Evolutionary conservation across 2,329 filamentous ascomycete species (phyloP).

Genomic region (Fusarium transvaalense): DNA sequence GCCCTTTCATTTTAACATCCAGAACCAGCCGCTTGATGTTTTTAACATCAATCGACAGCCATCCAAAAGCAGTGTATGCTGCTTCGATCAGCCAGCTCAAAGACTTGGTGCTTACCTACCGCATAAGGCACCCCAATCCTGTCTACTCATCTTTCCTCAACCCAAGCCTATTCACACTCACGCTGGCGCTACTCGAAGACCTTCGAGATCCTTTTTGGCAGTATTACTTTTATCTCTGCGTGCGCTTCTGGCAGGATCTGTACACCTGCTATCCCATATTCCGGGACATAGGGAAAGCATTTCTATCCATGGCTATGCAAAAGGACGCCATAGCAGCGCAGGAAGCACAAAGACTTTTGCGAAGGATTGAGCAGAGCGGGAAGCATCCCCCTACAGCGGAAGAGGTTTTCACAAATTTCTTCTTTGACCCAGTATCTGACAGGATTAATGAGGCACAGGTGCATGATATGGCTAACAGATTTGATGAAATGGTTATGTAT

Average conservation of each 20-base stretch:
- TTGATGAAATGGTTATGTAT: neutral
- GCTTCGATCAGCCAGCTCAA: neutral
- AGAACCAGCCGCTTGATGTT: neutral
- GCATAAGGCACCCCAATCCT: neutral
- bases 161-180: neutral
- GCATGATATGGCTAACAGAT: neutral
- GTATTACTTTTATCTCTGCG: neutral
- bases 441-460: neutral
- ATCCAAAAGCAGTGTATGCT: neutral
- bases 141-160: neutral
- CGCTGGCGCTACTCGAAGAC: neutral
- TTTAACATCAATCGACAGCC: neutral
- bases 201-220: neutral
- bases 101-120: neutral
- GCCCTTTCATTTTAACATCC: neutral
- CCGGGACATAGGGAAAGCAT: neutral
- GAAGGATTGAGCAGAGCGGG: neutral
- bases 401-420: neutral
- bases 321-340: neutral
- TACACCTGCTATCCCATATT: neutral
- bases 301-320: neutral
- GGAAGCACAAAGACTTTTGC: neutral
- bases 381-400: neutral
- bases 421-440: neutral
- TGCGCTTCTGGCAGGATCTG: neutral